phyloP scores from a whole-genome alignment of 257 asterid genomes.

The Mitragyna speciosa region DNA sequence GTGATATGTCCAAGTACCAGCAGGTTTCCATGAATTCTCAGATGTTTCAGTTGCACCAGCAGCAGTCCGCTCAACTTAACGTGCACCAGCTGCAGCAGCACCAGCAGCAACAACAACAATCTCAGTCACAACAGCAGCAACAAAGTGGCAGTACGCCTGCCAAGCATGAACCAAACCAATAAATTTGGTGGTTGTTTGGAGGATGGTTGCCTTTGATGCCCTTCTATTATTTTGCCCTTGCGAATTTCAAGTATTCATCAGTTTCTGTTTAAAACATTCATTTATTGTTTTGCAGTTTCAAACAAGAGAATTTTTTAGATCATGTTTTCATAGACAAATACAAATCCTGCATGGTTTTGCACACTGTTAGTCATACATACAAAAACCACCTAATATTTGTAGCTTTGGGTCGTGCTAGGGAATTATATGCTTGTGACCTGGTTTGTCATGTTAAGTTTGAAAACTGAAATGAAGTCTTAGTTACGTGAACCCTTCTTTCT shows the following conservation, averaged over 20 bases:
- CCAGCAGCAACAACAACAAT: slow-evolving; percentile 27
- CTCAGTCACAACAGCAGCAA: slow-evolving; percentile 32
- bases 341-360: slow-evolving; percentile 13
- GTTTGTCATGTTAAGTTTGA: slow-evolving; percentile 4
- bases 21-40: slow-evolving; percentile 49
- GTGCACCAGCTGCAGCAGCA: slow-evolving; percentile 41
- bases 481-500: neutral
- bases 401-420: slow-evolving; percentile 2
- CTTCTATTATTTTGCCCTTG: neutral
- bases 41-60: slow-evolving; percentile 47
- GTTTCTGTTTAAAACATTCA: slow-evolving; percentile 34
- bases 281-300: slow-evolving; percentile 39
- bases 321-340: neutral
- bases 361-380: neutral
- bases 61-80: slow-evolving; percentile 34
- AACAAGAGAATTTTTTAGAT: neutral
- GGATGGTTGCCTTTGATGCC: neutral
- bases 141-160: slow-evolving; percentile 31
- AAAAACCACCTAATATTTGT: neutral
- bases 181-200: slow-evolving; percentile 10
- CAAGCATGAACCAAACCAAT: slow-evolving; percentile 37
- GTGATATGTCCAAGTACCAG: slow-evolving; percentile 50
- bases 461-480: neutral
- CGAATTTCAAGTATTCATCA: neutral
- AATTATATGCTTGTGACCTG: slow-evolving; percentile 1